Conservation (phyloP, 352 stramenopile genomes). For the Thalassiosira hispida region DNA sequence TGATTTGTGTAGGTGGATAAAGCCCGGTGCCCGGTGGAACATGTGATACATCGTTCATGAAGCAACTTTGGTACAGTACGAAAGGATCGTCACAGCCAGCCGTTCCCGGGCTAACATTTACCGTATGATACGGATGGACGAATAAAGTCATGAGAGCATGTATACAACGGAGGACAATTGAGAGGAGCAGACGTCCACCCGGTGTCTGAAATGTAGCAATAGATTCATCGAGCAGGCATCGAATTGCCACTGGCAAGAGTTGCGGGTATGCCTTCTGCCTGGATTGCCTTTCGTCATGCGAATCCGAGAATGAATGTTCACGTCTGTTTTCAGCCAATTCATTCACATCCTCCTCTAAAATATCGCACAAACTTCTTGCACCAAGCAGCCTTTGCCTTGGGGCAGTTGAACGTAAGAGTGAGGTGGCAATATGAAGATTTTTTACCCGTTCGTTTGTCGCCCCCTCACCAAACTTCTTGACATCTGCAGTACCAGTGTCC, state of each 20-base stretch:
- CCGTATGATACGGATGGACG: slow-evolving; percentile 70
- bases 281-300: slow-evolving; percentile 31
- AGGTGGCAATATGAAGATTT: slow-evolving; percentile 54
- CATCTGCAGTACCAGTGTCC: slow-evolving; percentile 12
- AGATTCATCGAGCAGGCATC: slow-evolving; percentile 80
- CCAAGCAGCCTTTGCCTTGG: slow-evolving; percentile 78
- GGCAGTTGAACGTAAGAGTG: slow-evolving; percentile 73
- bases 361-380: slow-evolving; percentile 55
- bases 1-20: slow-evolving; percentile 60
- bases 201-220: slow-evolving; percentile 48
- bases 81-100: slow-evolving; percentile 29
- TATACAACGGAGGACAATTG: slow-evolving; percentile 65
- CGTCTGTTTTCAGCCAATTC: slow-evolving; percentile 17
- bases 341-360: slow-evolving; percentile 56
- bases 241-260: slow-evolving; percentile 77
- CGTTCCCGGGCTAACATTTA: slow-evolving; percentile 39
- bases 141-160: slow-evolving; percentile 68
- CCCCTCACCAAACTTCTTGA: slow-evolving; percentile 7
- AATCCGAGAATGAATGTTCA: slow-evolving; percentile 19
- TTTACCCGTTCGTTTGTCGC: slow-evolving; percentile 23
- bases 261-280: slow-evolving; percentile 53
- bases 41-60: slow-evolving; percentile 78
- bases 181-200: slow-evolving; percentile 57
- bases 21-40: slow-evolving; percentile 55
- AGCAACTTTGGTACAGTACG: slow-evolving; percentile 64